These are phyloP conservation scores for Annulohypoxylon bovei DNA, from an alignment of 495 filamentous ascomycete species.

Conservation along the genomic window DNA sequence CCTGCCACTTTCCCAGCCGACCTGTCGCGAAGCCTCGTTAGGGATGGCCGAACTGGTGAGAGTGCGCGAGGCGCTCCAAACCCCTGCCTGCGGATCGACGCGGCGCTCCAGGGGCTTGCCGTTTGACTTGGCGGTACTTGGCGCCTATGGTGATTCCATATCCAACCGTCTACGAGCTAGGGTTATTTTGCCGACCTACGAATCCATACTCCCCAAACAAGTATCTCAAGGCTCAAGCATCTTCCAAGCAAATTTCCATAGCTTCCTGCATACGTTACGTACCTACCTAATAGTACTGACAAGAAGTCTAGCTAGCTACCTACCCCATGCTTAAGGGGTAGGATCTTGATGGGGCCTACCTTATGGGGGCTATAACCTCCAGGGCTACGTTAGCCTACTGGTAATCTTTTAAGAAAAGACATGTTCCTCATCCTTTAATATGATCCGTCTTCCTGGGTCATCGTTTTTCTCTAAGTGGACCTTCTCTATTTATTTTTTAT, in stretches of 20 bases:
- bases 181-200: slow-evolving; percentile 19
- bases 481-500: slow-evolving; percentile 22
- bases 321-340: slow-evolving; percentile 38
- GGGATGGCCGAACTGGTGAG: slow-evolving; percentile 24
- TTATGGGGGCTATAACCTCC: slow-evolving; percentile 4
- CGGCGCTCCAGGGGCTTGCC: slow-evolving; percentile 31
- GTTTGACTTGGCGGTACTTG: slow-evolving; percentile 45
- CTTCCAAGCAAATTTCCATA: slow-evolving; percentile 16
- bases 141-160: slow-evolving; percentile 29
- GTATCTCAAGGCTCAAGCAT: slow-evolving; percentile 19
- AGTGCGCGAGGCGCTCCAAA: slow-evolving; percentile 20
- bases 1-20: slow-evolving; percentile 37
- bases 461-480: slow-evolving; percentile 21
- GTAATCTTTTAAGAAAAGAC: slow-evolving; percentile 18
- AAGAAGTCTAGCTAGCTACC: not conserved
- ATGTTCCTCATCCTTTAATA: slow-evolving; percentile 25
- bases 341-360: slow-evolving; percentile 24
- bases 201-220: slow-evolving; percentile 27
- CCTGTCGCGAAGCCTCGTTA: slow-evolving; percentile 40
- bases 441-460: not conserved
- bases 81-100: slow-evolving; percentile 40
- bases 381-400: not conserved
- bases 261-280: slow-evolving; percentile 19
- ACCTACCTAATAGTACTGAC: no score
- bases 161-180: slow-evolving; percentile 19